Base-by-base conservation (phyloP, 1,139 yeast genomes). In the Candida glucosophila region DNA sequence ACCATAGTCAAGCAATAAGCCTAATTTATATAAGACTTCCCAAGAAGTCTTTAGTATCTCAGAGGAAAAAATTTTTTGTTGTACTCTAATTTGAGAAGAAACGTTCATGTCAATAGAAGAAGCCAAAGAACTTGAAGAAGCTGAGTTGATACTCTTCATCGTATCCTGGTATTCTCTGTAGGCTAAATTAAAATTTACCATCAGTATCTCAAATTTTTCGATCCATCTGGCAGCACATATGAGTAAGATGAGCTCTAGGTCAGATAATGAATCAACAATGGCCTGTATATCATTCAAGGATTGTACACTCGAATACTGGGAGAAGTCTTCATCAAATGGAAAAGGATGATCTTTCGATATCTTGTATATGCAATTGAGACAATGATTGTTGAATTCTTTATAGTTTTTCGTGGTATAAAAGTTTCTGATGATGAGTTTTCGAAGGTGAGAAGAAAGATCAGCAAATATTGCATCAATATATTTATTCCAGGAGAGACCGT, bases 141-240 rank as follows among this genome's bases (percentile, higher is more conserved):
- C n/a, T n/a, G n/a, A n/a, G 33, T 73, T 68, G 32, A 65, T 52
- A 1, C 48, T 41, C 31, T 68, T 67, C 23, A 76, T 61, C 63
- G 76, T 64, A 1, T 54, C 57, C n/a, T 50, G 47, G 47, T 85
- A 90, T 48, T 90, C 97, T 20, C 75, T 75, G 46, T 77, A 80
- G 0, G 79, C 81, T 34, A 85, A 58, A 37, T 79, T 82, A 52
- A 86, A 78, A 47, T 85, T 88, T 13, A 77, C 59, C 9, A 61
- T 57, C 14, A 62, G 73, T 10, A 73, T 53, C 18, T 71, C 76
- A 19, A 67, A 67, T 40, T 77, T 78, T 30, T 72, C 63, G 12
- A 73, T 59, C 32, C 79, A 76, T 21, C 96, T 59, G 0, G 92
- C 80, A 0, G 88, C 79, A 21, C 86, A 73, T 5, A 86, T 72